phyloP scores from a whole-genome alignment of 2,329 filamentous ascomycete species.

The Nemania abortiva region DNA sequence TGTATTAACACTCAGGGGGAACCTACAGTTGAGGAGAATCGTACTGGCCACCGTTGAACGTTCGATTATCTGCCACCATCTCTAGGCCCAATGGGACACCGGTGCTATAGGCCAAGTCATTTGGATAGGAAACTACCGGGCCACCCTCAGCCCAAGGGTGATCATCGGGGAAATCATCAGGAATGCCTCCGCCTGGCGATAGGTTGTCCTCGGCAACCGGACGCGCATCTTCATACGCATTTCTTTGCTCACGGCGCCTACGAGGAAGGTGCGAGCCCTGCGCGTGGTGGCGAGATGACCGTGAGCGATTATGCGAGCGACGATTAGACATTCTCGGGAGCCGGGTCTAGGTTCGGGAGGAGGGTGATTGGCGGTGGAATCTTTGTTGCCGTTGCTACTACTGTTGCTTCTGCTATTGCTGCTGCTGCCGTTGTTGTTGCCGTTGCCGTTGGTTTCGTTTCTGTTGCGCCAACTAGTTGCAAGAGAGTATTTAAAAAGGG shows the following conservation, averaged over 20 bases:
- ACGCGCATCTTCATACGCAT: not conserved
- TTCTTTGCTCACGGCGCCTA: not conserved
- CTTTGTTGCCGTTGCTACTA: not conserved
- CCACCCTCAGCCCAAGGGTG: not conserved
- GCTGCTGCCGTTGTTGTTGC: not conserved
- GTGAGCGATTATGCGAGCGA: not conserved
- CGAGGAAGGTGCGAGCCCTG: not conserved
- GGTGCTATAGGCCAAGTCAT: not conserved
- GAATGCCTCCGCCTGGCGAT: not conserved
- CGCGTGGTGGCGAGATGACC: not conserved
- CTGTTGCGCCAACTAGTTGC: conserved; percentile 4
- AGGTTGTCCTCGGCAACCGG: not conserved
- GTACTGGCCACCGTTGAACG: not conserved
- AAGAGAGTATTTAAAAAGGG: conserved; percentile 15
- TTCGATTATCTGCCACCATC: not conserved
- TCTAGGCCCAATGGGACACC: not conserved
- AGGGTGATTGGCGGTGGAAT: not conserved
- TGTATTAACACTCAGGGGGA: not conserved
- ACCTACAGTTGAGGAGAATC: conserved; percentile 20
- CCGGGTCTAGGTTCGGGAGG: not conserved
- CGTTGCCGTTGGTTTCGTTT: conserved; percentile 2
- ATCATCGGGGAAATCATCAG: not conserved
- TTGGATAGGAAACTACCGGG: not conserved
- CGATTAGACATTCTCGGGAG: conserved; percentile 16
- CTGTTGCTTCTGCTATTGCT: not conserved